Evolutionary conservation across 352 stramenopile genomes (phyloP).

Genomic region (Phytophthora sp.): DNA sequence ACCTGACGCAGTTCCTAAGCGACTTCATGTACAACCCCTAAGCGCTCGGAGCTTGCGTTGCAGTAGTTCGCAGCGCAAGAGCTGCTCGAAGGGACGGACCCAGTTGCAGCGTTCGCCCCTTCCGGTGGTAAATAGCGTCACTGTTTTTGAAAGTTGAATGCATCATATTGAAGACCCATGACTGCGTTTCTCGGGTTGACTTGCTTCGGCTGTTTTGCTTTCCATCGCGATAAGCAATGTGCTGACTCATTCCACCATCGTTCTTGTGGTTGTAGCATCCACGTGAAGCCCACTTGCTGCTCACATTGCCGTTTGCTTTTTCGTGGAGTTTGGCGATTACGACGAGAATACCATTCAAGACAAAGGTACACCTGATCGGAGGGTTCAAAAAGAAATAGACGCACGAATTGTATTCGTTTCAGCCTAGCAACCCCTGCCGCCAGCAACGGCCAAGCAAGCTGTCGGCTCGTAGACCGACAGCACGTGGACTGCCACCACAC

Average conservation of each 20-base stretch:
- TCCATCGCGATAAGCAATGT: not conserved
- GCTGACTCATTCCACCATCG: not conserved
- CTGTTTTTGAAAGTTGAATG: slow-evolving; percentile 37
- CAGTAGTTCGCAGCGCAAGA: slow-evolving; percentile 22
- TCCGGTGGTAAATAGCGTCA: slow-evolving; percentile 26
- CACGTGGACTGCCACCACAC: slow-evolving; percentile 45
- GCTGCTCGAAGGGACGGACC: not conserved
- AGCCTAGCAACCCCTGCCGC: slow-evolving; percentile 55
- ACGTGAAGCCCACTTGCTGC: too few species aligned
- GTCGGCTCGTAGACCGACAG: slow-evolving; percentile 62
- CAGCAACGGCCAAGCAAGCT: slow-evolving; percentile 49
- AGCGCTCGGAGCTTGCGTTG: slow-evolving; percentile 27
- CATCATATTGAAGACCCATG: slow-evolving; percentile 32
- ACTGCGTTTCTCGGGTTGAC: slow-evolving; percentile 5
- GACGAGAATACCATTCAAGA: too few species aligned
- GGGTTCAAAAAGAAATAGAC: too few species aligned
- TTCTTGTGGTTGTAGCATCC: too few species aligned
- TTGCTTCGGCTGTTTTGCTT: not conserved
- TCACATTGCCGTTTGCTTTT: too few species aligned
- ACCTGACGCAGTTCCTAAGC: slow-evolving; percentile 61
- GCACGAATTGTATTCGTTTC: too few species aligned
- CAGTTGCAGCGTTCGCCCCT: slow-evolving; percentile 2
- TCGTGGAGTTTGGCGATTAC: too few species aligned
- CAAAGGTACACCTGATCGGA: too few species aligned
- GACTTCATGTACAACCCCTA: slow-evolving; percentile 83